Evolutionary conservation across 2,329 filamentous ascomycete genomes (phyloP), one percentile per base, ranked within the genome.

Genomic region (Aureobasidium uvarum): DNA sequence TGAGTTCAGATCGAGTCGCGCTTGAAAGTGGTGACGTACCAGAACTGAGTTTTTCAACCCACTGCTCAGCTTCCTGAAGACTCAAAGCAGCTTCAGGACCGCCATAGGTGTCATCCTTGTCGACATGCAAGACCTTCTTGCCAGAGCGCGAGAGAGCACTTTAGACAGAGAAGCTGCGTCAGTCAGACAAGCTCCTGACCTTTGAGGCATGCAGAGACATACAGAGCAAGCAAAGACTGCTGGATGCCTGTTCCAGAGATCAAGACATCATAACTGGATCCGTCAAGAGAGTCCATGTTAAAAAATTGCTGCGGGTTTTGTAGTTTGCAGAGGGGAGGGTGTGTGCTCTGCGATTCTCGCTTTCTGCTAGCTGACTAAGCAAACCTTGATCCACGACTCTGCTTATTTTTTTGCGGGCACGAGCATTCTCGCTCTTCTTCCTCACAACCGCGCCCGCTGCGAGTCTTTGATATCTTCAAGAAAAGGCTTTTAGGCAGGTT

Each of bases 141-240:
- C 88, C 89, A 68, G 92, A 96, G 74, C 93, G 89, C 71, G 94
- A 98, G 72, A 98, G 84, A 73, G 94, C 90, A 84, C 94, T 98
- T 84, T 70, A 78, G 69, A 73, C 75, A 77, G 23, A 73, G 75
- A 65, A 58, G 78, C 84, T 89, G 79, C 77, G 87, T 92, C 85
- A 91, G 89, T 90, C 86, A 89, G 87, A 86, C 76, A 80, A 80
- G 80, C 77, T 73, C 71, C 71, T 69, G 65, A 59, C 64, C 45
- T 64, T 59, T n/a, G 51, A 39, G 41, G 43, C 41, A 63, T 62
- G 65, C 65, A 48, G 43, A 64, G 66, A 78, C 80, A 68, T 81
- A 84, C 82, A 83, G 75, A 68, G 82, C 81, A 65, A 84, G 79
- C 41, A 84, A 76, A 67, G 81, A 83, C 72, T 83, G 80, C 69